These are phyloP conservation scores for Coprinellus micaceus DNA, from an alignment of 768 basidiomycete genomes.

Conservation along the genomic window DNA sequence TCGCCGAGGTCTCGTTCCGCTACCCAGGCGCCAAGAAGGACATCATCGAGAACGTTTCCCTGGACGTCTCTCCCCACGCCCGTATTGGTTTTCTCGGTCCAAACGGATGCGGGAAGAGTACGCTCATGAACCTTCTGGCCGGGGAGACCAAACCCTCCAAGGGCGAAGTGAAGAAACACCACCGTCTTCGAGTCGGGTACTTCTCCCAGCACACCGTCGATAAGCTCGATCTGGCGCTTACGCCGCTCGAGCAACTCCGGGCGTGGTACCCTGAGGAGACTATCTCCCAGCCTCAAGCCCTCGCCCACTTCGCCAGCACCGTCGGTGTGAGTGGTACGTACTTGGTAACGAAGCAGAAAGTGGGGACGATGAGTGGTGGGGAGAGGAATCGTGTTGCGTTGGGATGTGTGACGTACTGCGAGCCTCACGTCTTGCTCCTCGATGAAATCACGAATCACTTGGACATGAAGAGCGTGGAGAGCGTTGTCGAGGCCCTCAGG, in stretches of 20 bases:
- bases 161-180: constrained; percentile 52
- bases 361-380: constrained; percentile 49
- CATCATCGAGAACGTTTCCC: constrained; percentile 27
- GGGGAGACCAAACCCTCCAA: constrained; percentile 37
- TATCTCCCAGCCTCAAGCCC: constrained; percentile 28
- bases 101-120: constrained; percentile 59
- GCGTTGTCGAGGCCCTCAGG: constrained; percentile 48
- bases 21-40: constrained; percentile 17
- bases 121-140: constrained; percentile 46
- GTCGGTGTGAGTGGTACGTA: constrained; percentile 40
- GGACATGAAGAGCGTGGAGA: constrained; percentile 56
- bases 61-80: constrained; percentile 25
- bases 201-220: constrained; percentile 65
- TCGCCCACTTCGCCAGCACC: constrained; percentile 33
- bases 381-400: constrained; percentile 59
- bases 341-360: constrained; percentile 31
- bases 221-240: constrained; percentile 33
- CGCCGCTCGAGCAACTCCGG: constrained; percentile 26
- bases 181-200: constrained; percentile 52
- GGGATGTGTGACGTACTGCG: constrained; percentile 47
- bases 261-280: constrained; percentile 23
- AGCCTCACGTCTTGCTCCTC: constrained; percentile 52
- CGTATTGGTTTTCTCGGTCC: constrained; percentile 28
- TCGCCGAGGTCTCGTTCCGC: constrained; percentile 30
- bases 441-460: constrained; percentile 72